Conservation (phyloP, 331 rosid species). For the Rosa hybrid region DNA sequence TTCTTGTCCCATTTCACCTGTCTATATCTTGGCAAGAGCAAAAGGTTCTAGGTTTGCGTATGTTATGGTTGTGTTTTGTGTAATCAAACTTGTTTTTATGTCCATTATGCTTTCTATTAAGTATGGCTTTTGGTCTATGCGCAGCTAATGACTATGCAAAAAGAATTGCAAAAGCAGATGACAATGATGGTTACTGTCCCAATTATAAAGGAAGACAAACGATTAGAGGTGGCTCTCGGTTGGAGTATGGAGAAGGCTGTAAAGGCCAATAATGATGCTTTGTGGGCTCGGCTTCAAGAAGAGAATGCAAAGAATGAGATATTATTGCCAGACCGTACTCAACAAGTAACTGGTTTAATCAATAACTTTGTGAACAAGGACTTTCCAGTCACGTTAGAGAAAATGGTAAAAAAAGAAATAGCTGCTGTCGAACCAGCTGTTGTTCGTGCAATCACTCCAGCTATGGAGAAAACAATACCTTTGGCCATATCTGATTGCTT, state of each 20-base stretch:
- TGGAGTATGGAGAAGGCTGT: slow-evolving; percentile 77
- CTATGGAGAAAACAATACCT: slow-evolving; percentile 79
- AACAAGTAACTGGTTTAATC: slow-evolving; percentile 46
- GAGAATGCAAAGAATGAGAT: slow-evolving; percentile 86
- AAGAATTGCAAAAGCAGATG: slow-evolving; percentile 91
- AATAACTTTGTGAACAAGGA: too few relatives aligned
- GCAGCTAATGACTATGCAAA: slow-evolving; percentile 39
- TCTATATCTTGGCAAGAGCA: too few relatives aligned
- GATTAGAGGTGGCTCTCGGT: slow-evolving; percentile 84
- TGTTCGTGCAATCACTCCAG: slow-evolving; percentile 73
- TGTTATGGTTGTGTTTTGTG: too few relatives aligned
- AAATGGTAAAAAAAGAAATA: too few relatives aligned
- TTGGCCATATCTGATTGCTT: slow-evolving; percentile 73
- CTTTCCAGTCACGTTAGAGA: too few relatives aligned
- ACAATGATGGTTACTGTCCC: slow-evolving; percentile 68
- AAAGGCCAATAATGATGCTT: slow-evolving; percentile 70
- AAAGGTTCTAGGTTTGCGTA: too few relatives aligned
- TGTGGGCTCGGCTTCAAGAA: slow-evolving; percentile 91
- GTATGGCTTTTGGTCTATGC: too few relatives aligned
- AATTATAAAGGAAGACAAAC: slow-evolving; percentile 82
- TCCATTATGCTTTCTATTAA: too few relatives aligned
- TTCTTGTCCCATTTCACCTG: too few relatives aligned
- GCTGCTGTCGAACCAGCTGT: slow-evolving; percentile 68
- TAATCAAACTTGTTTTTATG: too few relatives aligned
- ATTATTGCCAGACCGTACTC: slow-evolving; percentile 60